Evolutionary conservation across 768 basidiomycete genomes (phyloP), one percentile per base, ranked within the genome.

Genomic region (Boletellus ananiceps): DNA sequence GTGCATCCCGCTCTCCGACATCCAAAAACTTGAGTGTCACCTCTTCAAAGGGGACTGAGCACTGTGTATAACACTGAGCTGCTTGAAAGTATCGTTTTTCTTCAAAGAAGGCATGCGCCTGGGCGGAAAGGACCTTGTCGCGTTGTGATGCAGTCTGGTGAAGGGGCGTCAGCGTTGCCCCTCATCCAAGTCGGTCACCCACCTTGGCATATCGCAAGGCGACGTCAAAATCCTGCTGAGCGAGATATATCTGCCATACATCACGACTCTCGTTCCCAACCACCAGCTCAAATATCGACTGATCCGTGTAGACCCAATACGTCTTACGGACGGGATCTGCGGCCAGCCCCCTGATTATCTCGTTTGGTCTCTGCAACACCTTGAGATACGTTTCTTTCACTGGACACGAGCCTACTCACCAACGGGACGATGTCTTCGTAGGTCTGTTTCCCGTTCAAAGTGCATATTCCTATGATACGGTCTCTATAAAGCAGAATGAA

Each of bases 291-390:
- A 89, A 93, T 16, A 99, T 76, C 0, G 90, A 87, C 52, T 84
- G 82, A 55, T 90, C 84, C 0, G 94, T 94, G 63, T 86, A 94
- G 2, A 93, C 80, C 96, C 96, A 99, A 59, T 86, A 94, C 13
- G 95, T 98, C 67, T 82, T 84, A 8, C 87, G 81, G 4, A 90
- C 83, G 15, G 87, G 88, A 68, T 99, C 96, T 8, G 87, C 79
- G 5, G 86, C 80, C 29, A 97, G 70, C 0, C 86, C 90, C 25
- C 80, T 73, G 15, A 91, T 82, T 32, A 69, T 71, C 61, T 95
- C 92, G 23, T 78, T 80, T 6, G 81, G 73, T 78, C 83, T 86
- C 93, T 96, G 63, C 32, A 40, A 43, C 8, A 29, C 1, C 1
- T 39, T 67, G 41, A 54, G 44, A 48, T 34, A 37, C 3, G 40